Evolutionary conservation across 805 yeast genomes (phyloP).

Genomic region (Kazachstania kunashirensis): DNA sequence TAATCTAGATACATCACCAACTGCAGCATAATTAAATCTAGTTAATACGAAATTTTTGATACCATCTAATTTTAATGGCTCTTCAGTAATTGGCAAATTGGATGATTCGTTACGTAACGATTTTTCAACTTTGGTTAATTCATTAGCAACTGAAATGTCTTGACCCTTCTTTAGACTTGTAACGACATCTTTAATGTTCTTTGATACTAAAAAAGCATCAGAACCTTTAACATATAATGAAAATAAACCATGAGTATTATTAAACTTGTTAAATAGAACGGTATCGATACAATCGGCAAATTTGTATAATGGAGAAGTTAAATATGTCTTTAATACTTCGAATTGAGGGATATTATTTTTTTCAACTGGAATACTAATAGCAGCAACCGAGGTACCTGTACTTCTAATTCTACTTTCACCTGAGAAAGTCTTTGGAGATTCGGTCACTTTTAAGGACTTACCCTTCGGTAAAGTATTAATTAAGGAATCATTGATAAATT

Average conservation of each 20-base stretch:
- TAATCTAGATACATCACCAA: conserved; percentile 77
- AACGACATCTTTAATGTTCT: conserved; percentile 53
- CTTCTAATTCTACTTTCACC: conserved; percentile 67
- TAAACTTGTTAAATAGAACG: conserved; percentile 54
- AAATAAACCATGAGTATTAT: conserved; percentile 77
- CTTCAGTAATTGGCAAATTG: not conserved
- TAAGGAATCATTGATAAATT: conserved; percentile 60
- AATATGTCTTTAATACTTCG: conserved; percentile 61
- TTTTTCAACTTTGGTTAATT: conserved; percentile 38
- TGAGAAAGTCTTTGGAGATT: conserved; percentile 38
- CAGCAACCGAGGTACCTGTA: conserved; percentile 58
- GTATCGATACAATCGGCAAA: conserved; percentile 43
- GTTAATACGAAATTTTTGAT: conserved; percentile 40
- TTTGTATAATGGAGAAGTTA: conserved; percentile 50
- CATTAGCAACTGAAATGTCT: conserved; percentile 51
- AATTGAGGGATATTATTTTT: conserved; percentile 53
- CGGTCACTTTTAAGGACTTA: conserved; percentile 33
- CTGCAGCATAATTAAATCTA: conserved; percentile 75
- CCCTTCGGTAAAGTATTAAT: conserved; percentile 52
- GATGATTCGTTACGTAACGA: conserved; percentile 35
- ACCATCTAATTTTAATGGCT: conserved; percentile 29
- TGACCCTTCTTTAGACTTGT: conserved; percentile 42
- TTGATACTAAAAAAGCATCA: conserved; percentile 47
- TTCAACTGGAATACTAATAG: conserved; percentile 71
- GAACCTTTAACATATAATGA: conserved; percentile 55